A percentile compares a stretch with the other conserved stretches of the same genome.
Evolutionary conservation across 1,284 basidiomycete species (phyloP).

Genomic region (Stereum hirsutum): DNA sequence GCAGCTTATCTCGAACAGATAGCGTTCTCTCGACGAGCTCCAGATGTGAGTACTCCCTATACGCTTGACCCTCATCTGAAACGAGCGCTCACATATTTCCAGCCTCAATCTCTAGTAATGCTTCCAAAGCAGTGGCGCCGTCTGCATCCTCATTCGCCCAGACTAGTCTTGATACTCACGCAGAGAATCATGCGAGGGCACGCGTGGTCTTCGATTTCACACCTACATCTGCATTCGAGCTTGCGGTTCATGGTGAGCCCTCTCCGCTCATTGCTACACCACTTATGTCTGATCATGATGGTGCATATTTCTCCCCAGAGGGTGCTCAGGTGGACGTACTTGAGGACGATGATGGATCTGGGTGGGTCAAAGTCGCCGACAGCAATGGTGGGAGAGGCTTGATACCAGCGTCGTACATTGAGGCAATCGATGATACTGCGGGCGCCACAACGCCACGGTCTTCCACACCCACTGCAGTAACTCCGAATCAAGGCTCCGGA

Average conservation of each 20-base stretch:
- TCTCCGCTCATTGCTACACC: constrained; percentile 4
- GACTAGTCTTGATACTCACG: constrained; percentile 25
- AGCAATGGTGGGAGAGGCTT: constrained; percentile 52
- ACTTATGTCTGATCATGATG: constrained; percentile 8
- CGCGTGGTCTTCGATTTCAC: constrained; percentile 63
- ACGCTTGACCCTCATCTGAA: constrained; percentile 1
- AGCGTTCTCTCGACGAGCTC: constrained; percentile 12
- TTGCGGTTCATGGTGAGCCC: constrained; percentile 50
- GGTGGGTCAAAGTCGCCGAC: constrained; percentile 75
- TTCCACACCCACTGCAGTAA: constrained; percentile 5
- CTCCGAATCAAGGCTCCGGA: constrained; percentile 25
- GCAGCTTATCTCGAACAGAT: constrained; percentile 7
- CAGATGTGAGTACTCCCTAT: constrained; percentile 2
- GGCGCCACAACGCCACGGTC: constrained; percentile 10
- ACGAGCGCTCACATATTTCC: constrained; percentile 7
- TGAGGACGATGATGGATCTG: constrained; percentile 74
- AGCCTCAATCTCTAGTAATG: constrained; percentile 1
- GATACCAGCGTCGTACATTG: constrained; percentile 72
- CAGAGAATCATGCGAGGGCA: constrained; percentile 40
- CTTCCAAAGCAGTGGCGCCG: constrained; percentile 11
- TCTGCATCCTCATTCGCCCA: constrained; percentile 46
- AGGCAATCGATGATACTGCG: constrained; percentile 22
- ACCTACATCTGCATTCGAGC: constrained; percentile 68
- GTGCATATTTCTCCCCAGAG: constrained; percentile 30
- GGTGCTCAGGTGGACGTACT: constrained; percentile 49